These are phyloP conservation scores for cucumber (Cucumis sativus) DNA, from an alignment of 306 rosid species.

Conservation along the genomic window DNA sequence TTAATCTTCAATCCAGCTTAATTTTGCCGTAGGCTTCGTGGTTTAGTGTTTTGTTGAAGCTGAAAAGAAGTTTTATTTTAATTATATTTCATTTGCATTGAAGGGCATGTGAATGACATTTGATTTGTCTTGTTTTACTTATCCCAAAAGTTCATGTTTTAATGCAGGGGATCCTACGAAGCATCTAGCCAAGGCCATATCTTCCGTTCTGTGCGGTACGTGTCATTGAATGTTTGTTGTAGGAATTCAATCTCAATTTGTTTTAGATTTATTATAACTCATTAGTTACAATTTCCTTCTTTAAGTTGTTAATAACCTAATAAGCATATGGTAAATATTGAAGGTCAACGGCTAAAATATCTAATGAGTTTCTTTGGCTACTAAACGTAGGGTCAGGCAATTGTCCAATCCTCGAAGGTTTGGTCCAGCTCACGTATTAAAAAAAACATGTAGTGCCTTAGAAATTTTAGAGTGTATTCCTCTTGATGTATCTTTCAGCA, in stretches of 20 bases:
- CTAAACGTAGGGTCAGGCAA: background rate
- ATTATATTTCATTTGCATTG: background rate
- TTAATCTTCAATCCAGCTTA: background rate
- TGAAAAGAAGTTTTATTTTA: background rate
- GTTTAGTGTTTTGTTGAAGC: background rate
- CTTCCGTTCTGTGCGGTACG: constrained; percentile 41
- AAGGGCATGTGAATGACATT: background rate
- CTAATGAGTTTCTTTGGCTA: background rate
- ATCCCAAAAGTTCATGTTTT: constrained; percentile 11
- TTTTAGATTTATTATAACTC: background rate
- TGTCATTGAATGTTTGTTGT: constrained; percentile 19
- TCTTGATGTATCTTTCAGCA: no score
- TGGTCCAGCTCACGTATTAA: no score
- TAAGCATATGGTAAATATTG: background rate
- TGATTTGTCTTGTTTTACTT: background rate
- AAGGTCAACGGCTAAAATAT: background rate
- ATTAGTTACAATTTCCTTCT: background rate
- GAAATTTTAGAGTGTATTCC: background rate
- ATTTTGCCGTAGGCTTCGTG: background rate
- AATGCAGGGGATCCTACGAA: constrained; percentile 36
- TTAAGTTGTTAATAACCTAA: background rate
- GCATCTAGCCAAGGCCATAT: constrained; percentile 17
- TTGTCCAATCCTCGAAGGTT: no score
- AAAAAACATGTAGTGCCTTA: background rate
- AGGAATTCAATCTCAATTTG: background rate